Conservation (phyloP, 2,329 filamentous ascomycete species). For the Rhexocercosporidium sp. region DNA sequence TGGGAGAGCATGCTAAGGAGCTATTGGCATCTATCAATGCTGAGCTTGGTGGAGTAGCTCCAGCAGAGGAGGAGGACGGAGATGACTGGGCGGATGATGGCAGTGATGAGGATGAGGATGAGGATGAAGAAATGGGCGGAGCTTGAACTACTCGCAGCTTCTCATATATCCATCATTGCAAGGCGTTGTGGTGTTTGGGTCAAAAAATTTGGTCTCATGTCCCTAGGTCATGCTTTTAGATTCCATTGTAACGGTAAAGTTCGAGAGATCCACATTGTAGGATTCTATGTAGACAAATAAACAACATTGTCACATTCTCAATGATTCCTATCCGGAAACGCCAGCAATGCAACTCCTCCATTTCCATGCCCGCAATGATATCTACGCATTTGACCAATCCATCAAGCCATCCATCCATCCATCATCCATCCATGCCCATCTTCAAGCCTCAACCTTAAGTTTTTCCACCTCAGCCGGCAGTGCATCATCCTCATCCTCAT, state of each 20-base stretch:
- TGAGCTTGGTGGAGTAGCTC: conserved; percentile 67
- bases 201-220: neutral
- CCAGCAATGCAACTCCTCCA: conserved; percentile 39
- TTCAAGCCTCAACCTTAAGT: conserved; percentile 66
- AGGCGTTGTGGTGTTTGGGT: conserved; percentile 11
- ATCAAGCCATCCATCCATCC: neutral
- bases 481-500: conserved; percentile 66
- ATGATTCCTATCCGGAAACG: conserved; percentile 25
- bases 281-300: neutral
- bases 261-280: neutral
- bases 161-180: neutral
- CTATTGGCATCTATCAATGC: conserved; percentile 67
- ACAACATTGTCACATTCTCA: conserved; percentile 1
- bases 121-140: conserved; percentile 60
- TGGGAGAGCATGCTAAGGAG: conserved; percentile 77
- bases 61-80: conserved; percentile 57
- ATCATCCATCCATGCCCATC: neutral
- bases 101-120: conserved; percentile 52
- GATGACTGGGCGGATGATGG: conserved; percentile 59
- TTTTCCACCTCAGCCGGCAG: conserved; percentile 67
- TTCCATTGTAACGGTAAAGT: neutral
- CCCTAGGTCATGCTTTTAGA: neutral
- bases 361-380: conserved; percentile 26
- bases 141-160: conserved; percentile 40
- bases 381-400: conserved; percentile 20